Percentiles rank a stretch among this genome's conserved stretches.
These are phyloP conservation scores for Penstemon davidsonii DNA, from an alignment of 257 asterid genomes.

Conservation along the genomic window DNA sequence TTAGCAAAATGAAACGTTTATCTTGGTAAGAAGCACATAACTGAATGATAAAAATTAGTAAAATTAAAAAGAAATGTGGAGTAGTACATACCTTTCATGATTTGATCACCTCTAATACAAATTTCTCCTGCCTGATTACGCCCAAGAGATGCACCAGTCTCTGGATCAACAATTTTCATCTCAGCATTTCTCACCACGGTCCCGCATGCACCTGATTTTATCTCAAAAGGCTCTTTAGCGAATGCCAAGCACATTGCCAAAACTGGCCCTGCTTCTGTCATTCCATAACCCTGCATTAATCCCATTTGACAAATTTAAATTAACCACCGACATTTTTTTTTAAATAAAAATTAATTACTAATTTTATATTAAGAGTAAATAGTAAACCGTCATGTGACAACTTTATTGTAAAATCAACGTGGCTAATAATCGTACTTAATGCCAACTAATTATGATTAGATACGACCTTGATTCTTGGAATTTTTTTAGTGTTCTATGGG, in stretches of 20 bases:
- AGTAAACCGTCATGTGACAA: neutral
- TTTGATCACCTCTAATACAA: constrained; percentile 84
- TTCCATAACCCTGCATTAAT: constrained; percentile 75
- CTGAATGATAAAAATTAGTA: no score
- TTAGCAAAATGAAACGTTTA: no score
- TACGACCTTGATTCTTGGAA: neutral
- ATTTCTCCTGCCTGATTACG: constrained; percentile 86
- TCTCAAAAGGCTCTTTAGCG: constrained; percentile 76
- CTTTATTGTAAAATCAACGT: neutral
- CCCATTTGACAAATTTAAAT: neutral
- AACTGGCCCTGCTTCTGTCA: constrained; percentile 98
- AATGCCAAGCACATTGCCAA: constrained; percentile 88
- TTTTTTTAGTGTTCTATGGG: no score
- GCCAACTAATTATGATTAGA: neutral
- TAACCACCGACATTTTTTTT: neutral
- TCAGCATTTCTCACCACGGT: constrained; percentile 89
- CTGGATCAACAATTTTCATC: constrained; percentile 77
- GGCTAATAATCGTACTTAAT: neutral
- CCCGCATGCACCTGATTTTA: constrained; percentile 91
- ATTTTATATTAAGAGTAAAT: no score
- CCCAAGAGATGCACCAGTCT: constrained; percentile 59
- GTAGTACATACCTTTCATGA: constrained; percentile 75
- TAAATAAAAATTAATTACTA: no score
- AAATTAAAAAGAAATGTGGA: no score
- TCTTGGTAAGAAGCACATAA: no score